Percentiles rank a stretch among this genome's conserved stretches.
These are phyloP conservation scores for Saccharum hybrid DNA, from an alignment of 202 grass and related monocot species.

Conservation along the genomic window DNA sequence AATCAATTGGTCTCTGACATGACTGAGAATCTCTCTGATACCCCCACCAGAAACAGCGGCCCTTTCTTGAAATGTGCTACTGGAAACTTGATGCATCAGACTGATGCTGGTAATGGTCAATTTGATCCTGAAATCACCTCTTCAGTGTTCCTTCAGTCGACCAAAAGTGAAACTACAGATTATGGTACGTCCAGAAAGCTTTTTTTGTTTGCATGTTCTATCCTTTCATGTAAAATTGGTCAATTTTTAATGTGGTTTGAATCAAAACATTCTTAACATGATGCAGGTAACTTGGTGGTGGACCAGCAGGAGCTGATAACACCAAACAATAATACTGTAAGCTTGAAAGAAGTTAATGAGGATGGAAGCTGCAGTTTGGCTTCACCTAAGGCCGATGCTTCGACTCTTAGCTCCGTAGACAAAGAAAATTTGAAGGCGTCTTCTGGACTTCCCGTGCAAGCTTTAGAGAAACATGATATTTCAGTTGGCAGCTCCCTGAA, in stretches of 20 bases:
- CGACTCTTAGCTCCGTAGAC: conserved; percentile 26
- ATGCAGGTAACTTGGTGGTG: conserved; percentile 39
- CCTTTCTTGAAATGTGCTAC: conserved; percentile 34
- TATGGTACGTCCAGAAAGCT: conserved; percentile 45
- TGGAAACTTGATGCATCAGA: conserved; percentile 31
- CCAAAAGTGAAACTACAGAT: conserved; percentile 42
- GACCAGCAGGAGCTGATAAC: conserved; percentile 12
- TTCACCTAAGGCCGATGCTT: conserved; percentile 48
- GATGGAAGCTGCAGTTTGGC: conserved; percentile 48
- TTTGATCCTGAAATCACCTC: conserved; percentile 44
- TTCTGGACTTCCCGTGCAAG: conserved; percentile 14
- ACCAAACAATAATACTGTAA: conserved; percentile 38
- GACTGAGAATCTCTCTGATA: conserved; percentile 30
- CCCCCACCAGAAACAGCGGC: conserved; percentile 5
- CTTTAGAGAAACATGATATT: conserved; percentile 44
- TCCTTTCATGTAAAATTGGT: neutral
- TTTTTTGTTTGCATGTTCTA: conserved; percentile 8
- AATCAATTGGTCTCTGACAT: conserved; percentile 35
- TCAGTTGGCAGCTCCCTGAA: conserved; percentile 27
- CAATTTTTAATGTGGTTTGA: conserved; percentile 25
- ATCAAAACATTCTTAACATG: conserved; percentile 30
- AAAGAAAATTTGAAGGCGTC: conserved; percentile 40
- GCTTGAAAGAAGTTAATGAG: conserved; percentile 16
- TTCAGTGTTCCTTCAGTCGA: conserved; percentile 28
- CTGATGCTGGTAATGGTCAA: conserved; percentile 38